Conservation (phyloP, 1,139 yeast species). For the Magnusiomyces clavatus region DNA sequence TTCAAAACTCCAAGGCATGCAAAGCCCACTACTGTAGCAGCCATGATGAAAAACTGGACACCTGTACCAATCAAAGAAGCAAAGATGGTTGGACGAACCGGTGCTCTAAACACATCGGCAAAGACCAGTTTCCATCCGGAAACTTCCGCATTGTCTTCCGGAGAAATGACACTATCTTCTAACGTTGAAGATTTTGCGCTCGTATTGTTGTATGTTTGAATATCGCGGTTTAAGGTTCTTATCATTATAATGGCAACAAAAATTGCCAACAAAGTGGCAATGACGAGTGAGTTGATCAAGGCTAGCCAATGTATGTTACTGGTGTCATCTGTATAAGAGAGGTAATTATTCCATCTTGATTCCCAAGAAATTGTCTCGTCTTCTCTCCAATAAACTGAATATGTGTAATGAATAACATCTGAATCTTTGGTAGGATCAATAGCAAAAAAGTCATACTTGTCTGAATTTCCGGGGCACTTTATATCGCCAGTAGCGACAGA, state of each 20-base stretch:
- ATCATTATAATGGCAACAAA: constrained; percentile 57
- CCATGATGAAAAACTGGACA: constrained; percentile 57
- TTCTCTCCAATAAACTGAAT: constrained; percentile 86
- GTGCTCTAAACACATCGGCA: constrained; percentile 48
- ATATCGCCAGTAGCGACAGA: constrained; percentile 48
- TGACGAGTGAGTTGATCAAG: constrained; percentile 54
- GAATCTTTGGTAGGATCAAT: constrained; percentile 26
- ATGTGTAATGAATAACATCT: constrained; percentile 61
- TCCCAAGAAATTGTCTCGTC: constrained; percentile 60
- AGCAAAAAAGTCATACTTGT: constrained; percentile 18
- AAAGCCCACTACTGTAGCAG: constrained; percentile 51
- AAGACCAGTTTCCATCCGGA: constrained; percentile 51
- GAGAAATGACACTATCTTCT: constrained; percentile 8
- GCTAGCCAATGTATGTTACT: constrained; percentile 65
- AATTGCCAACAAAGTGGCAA: constrained; percentile 50
- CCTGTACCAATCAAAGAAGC: constrained; percentile 66
- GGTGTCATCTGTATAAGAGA: constrained; percentile 45
- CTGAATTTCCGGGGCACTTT: constrained; percentile 25
- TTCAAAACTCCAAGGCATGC: constrained; percentile 51
- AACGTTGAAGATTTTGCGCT: constrained; percentile 4
- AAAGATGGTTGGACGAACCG: constrained; percentile 41
- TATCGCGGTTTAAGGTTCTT: constrained; percentile 41
- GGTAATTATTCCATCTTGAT: constrained; percentile 69
- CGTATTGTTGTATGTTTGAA: constrained; percentile 31
- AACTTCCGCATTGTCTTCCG: constrained; percentile 26